Evolutionary conservation across 805 yeast genomes (phyloP), one percentile per base, ranked within the genome.

Genomic region (Candida oleophila): DNA sequence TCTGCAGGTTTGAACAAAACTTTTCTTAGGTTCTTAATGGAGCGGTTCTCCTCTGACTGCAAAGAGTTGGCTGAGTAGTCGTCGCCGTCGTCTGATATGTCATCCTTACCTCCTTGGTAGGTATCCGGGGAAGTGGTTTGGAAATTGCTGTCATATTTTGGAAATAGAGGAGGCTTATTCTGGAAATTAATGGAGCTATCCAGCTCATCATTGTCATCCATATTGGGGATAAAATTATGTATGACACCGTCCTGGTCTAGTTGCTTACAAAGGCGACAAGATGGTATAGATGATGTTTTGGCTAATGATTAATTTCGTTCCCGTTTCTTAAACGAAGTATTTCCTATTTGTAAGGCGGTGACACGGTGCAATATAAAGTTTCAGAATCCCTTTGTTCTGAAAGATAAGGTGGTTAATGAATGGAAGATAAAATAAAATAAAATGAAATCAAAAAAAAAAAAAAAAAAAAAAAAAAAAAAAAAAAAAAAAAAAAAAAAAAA

Each of bases 11-110:
- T 34, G 18, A 42, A 42, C 15, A 42, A 16, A 14, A 35, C 28
- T 12, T 19, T 44, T 37, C 47, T 52, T 41, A 44, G 45, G 20
- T 46, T 47, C 25, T 22, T 32, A 35, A 25, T 34, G 18, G 30
- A 40, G 18, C 30, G 35, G 11, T 25, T 25, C 30, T 25, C 30
- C 25, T 32, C 42, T 39, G 44, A 38, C 37, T 34, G 22, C 19
- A 19, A 15, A 15, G 37, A 34, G 12, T 20, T 7, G 5, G 21
- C 21, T 4, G 16, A 37, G 32, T 42, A 33, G 25, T 12, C 43
- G 3, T 19, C 25, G 19, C 9, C 22, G 22, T 36, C 39, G 22
- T 36, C 16, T 4, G 21, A 16, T 19, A 16, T 7, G 4, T 16
- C 39, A 18, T 36, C 30, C 5, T 25, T 25, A 25, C 11, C 9